Evolutionary conservation across 805 yeast genomes (phyloP).

Genomic region (Kluyveromyces starmeri): DNA sequence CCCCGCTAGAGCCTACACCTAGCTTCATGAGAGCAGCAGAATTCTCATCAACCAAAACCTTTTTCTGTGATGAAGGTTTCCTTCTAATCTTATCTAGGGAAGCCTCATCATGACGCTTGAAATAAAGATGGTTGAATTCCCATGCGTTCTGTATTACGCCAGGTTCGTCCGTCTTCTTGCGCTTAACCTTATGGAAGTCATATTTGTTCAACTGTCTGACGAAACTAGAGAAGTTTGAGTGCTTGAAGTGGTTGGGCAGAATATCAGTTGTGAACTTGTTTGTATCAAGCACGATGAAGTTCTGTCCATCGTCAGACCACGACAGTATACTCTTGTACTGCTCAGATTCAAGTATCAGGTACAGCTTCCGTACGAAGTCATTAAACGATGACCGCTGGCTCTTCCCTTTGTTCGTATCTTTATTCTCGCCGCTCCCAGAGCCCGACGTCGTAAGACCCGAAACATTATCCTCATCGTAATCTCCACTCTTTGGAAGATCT

Average conservation of each 20-base stretch:
- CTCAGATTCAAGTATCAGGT: slow-evolving; percentile 77
- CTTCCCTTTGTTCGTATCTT: neutral
- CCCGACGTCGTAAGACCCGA: too few species aligned
- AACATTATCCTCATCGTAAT: too few species aligned
- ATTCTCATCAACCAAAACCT: slow-evolving; percentile 24
- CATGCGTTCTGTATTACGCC: slow-evolving; percentile 56
- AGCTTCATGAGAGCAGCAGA: slow-evolving; percentile 21
- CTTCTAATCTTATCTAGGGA: slow-evolving; percentile 81
- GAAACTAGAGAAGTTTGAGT: slow-evolving; percentile 87
- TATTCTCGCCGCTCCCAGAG: neutral
- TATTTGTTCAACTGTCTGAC: slow-evolving; percentile 94
- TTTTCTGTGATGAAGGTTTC: slow-evolving; percentile 57
- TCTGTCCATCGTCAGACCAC: slow-evolving; percentile 82
- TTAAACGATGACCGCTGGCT: slow-evolving; percentile 40
- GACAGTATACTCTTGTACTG: slow-evolving; percentile 66
- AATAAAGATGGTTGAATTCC: slow-evolving; percentile 93
- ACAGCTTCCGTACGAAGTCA: slow-evolving; percentile 71
- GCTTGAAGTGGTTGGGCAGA: slow-evolving; percentile 88
- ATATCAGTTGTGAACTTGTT: slow-evolving; percentile 84
- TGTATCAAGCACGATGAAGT: slow-evolving; percentile 83
- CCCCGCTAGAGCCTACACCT: slow-evolving; percentile 13
- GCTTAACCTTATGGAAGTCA: slow-evolving; percentile 92
- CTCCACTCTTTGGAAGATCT: too few species aligned
- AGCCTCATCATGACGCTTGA: slow-evolving; percentile 65
- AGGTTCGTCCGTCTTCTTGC: slow-evolving; percentile 32